Conservation (phyloP, 2,329 filamentous ascomycete species). For the Coniella lustricola region DNA sequence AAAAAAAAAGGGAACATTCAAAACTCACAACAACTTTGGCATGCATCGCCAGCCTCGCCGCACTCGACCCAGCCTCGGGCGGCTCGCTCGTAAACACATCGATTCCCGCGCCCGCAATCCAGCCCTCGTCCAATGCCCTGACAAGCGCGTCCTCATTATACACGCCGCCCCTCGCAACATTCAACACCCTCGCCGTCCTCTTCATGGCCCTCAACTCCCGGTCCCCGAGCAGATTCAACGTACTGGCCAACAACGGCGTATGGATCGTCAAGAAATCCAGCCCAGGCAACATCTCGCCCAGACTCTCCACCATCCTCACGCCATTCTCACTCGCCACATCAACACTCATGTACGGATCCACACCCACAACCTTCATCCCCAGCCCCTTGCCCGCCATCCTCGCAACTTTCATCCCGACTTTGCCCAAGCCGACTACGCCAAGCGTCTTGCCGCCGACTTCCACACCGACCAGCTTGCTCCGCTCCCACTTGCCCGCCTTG, state of each 20-base stretch:
- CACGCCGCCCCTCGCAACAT: slow-evolving; percentile 73
- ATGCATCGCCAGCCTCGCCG: slow-evolving; percentile 58
- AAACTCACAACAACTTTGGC: slow-evolving; percentile 54
- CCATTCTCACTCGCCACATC: slow-evolving; percentile 63
- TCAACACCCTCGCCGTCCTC: slow-evolving; percentile 63
- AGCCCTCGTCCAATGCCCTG: slow-evolving; percentile 60
- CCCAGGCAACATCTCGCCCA: slow-evolving; percentile 55
- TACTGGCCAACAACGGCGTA: slow-evolving; percentile 71
- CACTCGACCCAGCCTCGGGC: slow-evolving; percentile 45
- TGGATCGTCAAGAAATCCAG: slow-evolving; percentile 77
- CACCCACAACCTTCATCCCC: slow-evolving; percentile 67
- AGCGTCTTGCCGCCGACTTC: slow-evolving; percentile 73
- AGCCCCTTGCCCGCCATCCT: slow-evolving; percentile 71
- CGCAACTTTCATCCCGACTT: slow-evolving; percentile 74
- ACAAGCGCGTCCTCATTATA: slow-evolving; percentile 71
- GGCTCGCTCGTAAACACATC: slow-evolving; percentile 78
- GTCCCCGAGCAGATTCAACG: slow-evolving; percentile 64
- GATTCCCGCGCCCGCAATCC: slow-evolving; percentile 68
- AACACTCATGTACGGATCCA: slow-evolving; percentile 70
- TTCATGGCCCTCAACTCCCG: slow-evolving; percentile 66
- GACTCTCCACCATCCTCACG: slow-evolving; percentile 52
- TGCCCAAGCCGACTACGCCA: slow-evolving; percentile 73
- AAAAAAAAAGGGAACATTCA: neutral
- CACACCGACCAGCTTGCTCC: slow-evolving; percentile 65
- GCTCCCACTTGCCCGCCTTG: slow-evolving; percentile 69